A percentile compares a stretch with the other conserved stretches of the same genome.
phyloP scores from a whole-genome alignment of 768 basidiomycete species.

The Suillus subluteus region DNA sequence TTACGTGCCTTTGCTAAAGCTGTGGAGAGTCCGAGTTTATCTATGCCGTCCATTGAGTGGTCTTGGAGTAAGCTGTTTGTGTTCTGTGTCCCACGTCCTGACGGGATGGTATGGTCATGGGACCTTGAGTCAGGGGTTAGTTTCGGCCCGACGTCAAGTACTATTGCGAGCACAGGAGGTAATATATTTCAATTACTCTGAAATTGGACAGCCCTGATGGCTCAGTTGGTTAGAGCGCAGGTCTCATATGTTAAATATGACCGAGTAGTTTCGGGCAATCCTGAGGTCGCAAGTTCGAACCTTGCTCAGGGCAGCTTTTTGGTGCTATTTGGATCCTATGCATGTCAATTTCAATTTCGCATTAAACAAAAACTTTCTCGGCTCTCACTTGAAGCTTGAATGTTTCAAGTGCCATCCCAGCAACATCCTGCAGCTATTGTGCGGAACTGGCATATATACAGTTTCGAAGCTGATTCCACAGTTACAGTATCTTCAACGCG shows the following conservation, averaged over 20 bases:
- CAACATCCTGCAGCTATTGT: too few species aligned
- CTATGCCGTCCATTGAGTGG: conserved; percentile 21
- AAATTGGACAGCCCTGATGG: conserved; percentile 35
- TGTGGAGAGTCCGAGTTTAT: conserved; percentile 35
- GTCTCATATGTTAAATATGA: conserved; percentile 50
- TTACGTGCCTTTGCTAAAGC: conserved; percentile 47
- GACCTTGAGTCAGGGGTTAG: background rate
- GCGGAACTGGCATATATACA: too few species aligned
- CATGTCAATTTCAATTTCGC: too few species aligned
- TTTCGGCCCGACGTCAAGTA: background rate
- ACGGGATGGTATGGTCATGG: background rate
- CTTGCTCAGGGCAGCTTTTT: conserved; percentile 51
- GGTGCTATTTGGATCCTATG: background rate
- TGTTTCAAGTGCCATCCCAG: too few species aligned
- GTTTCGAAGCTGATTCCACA: too few species aligned
- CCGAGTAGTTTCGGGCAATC: conserved; percentile 40
- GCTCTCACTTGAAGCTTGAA: too few species aligned
- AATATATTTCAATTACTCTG: fast-evolving
- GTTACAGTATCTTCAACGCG: too few species aligned
- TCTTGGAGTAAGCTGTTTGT: background rate
- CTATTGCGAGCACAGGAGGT: background rate
- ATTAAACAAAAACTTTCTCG: too few species aligned
- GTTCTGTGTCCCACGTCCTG: background rate
- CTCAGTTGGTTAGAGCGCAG: conserved; percentile 61
- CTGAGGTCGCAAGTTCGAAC: conserved; percentile 66